A percentile compares a stretch with the other conserved stretches of the same genome.
phyloP scores from a whole-genome alignment of 331 rosid species.

The Acacia pycnantha region DNA sequence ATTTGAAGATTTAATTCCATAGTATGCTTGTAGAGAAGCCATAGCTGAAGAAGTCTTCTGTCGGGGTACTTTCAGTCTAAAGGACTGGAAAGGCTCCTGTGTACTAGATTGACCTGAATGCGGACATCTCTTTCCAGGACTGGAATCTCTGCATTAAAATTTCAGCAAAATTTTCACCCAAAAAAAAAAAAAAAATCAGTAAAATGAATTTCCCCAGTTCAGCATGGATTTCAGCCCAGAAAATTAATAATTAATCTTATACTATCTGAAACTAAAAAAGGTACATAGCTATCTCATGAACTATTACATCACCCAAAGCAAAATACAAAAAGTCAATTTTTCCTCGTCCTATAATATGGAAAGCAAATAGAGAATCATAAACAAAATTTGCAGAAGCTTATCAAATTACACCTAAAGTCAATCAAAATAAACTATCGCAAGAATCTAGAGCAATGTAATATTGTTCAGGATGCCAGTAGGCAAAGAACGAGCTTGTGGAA shows the following conservation, averaged over 20 bases:
- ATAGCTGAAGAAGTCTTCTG: slow-evolving; percentile 57
- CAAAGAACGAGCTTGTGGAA: neutral
- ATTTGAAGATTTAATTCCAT: slow-evolving; percentile 53
- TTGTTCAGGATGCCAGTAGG: neutral
- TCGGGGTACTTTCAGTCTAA: slow-evolving; percentile 50
- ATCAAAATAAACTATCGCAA: neutral
- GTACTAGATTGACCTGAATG: slow-evolving; percentile 42
- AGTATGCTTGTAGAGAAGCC: slow-evolving; percentile 69
- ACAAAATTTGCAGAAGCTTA: neutral
- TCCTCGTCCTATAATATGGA: neutral
- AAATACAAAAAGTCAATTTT: neutral
- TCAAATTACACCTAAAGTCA: neutral
- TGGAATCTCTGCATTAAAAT: slow-evolving; percentile 48
- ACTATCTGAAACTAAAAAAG: neutral
- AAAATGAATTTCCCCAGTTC: slow-evolving; percentile 32
- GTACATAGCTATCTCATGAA: neutral
- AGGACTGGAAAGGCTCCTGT: slow-evolving; percentile 48
- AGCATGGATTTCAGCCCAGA: slow-evolving; percentile 8
- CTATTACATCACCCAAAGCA: neutral
- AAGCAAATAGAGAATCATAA: neutral
- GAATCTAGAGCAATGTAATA: neutral
- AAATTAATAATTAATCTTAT: neutral
- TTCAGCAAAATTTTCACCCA: slow-evolving; percentile 9
- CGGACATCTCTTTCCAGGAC: slow-evolving; percentile 35
- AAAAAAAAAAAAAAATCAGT: neutral